Conservation (phyloP, 164 flowering plant species). For the Stephania yunnanensis region DNA sequence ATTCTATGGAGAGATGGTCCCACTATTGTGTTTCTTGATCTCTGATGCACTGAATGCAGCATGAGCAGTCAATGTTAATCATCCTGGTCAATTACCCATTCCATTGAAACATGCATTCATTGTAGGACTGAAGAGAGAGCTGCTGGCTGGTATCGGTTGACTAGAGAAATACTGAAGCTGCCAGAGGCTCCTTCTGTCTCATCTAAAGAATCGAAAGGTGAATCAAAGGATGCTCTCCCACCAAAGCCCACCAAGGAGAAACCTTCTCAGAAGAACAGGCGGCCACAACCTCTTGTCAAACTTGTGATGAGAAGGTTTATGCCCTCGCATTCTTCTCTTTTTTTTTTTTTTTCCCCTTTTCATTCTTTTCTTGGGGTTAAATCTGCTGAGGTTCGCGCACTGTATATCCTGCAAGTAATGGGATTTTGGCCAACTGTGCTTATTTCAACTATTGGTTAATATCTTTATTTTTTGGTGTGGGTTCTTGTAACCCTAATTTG, state of each 20-base stretch:
- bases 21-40: background rate
- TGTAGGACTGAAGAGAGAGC: conserved; percentile 93
- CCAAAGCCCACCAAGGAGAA: conserved; percentile 69
- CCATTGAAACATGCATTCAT: conserved; percentile 5
- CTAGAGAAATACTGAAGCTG: conserved; percentile 87
- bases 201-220: conserved; percentile 47
- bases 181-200: conserved; percentile 83
- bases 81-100: background rate
- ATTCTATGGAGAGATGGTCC: background rate
- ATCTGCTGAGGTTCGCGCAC: background rate
- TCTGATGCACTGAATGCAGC: background rate
- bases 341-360: background rate
- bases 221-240: conserved; percentile 50
- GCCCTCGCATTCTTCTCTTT: background rate
- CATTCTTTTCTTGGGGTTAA: background rate
- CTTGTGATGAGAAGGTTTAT: conserved; percentile 95
- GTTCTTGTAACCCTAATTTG: background rate
- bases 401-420: background rate
- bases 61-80: background rate
- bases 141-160: conserved; percentile 94
- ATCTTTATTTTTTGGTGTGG: background rate
- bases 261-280: conserved; percentile 65
- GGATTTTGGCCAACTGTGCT: background rate
- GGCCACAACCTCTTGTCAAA: conserved; percentile 95
- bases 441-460: background rate